A percentile compares a stretch with the other conserved stretches of the same genome.
phyloP scores from a whole-genome alignment of 371 early-diverging fungal genomes.

The Conidiobolus incongruus region DNA sequence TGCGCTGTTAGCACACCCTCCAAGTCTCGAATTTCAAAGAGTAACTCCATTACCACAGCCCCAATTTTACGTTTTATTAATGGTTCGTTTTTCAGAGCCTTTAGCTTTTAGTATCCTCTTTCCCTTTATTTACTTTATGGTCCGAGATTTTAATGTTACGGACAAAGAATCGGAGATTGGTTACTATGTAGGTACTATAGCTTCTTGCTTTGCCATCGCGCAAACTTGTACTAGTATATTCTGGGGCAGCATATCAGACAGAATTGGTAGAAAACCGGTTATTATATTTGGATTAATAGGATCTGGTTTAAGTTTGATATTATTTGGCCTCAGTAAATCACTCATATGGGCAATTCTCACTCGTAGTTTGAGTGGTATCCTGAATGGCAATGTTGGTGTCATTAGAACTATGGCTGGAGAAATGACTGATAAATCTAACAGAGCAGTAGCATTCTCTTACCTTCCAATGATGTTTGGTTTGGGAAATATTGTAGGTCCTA shows the following conservation, averaged over 20 bases:
- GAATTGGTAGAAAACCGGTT: constrained; percentile 58
- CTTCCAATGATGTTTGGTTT: constrained; percentile 6
- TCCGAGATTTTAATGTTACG: constrained; percentile 25
- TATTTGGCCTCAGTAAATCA: constrained; percentile 54
- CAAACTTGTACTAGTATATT: constrained; percentile 33
- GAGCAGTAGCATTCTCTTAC: too few species aligned
- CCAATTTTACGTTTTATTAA: constrained; percentile 26
- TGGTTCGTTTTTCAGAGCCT: constrained; percentile 31
- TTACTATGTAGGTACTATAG: constrained; percentile 35
- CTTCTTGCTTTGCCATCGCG: constrained; percentile 29
- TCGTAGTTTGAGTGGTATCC: constrained; percentile 41
- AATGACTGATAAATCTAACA: too few species aligned
- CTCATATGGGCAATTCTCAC: constrained; percentile 44
- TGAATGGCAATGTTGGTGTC: constrained; percentile 68
- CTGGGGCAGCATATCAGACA: too few species aligned
- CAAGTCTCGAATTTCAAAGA: too few species aligned
- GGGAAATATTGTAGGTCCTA: constrained; percentile 28
- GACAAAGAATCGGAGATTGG: constrained; percentile 26
- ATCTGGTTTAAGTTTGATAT: constrained; percentile 29
- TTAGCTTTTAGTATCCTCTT: constrained; percentile 28
- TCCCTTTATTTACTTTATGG: constrained; percentile 38
- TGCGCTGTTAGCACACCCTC: too few species aligned
- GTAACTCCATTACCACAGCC: constrained; percentile 21
- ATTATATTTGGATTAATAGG: constrained; percentile 58
- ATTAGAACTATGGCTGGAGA: constrained; percentile 67